These are phyloP conservation scores for Pulveroboletus sp. DNA, from an alignment of 1,284 basidiomycete genomes.

Conservation along the genomic window DNA sequence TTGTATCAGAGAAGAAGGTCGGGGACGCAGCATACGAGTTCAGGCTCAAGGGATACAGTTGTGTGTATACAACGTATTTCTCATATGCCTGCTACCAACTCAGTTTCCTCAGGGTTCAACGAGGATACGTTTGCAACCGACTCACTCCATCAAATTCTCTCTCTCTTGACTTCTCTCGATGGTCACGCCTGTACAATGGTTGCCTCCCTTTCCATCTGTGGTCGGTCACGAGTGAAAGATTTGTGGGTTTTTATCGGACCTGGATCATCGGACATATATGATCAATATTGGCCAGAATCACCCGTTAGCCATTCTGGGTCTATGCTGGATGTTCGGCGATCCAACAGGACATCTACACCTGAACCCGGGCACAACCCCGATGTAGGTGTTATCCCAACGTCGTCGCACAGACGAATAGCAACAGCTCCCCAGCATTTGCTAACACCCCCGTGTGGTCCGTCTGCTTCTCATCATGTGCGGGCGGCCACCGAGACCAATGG, in stretches of 20 bases:
- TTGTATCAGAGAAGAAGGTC: constrained; percentile 71
- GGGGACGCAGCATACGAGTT: constrained; percentile 71
- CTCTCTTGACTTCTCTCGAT: constrained; percentile 64
- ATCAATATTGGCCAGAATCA: constrained; percentile 34
- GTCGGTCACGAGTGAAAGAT: constrained; percentile 69
- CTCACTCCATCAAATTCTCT: constrained; percentile 69
- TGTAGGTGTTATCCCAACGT: constrained; percentile 24
- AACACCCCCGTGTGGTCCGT: constrained; percentile 17
- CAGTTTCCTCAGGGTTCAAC: constrained; percentile 57
- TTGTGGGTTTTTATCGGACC: constrained; percentile 74
- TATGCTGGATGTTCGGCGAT: constrained; percentile 32
- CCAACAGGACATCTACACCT: constrained; percentile 33
- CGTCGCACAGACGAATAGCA: constrained; percentile 31
- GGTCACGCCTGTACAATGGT: constrained; percentile 62
- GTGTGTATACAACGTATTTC: constrained; percentile 39
- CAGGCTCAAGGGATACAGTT: constrained; percentile 76
- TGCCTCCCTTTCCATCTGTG: constrained; percentile 63
- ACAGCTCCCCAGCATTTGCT: constrained; percentile 30
- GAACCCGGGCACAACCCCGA: constrained; percentile 26
- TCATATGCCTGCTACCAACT: constrained; percentile 16
- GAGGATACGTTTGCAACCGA: constrained; percentile 75
- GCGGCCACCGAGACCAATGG: constrained; percentile 22
- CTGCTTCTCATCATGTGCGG: constrained; percentile 19
- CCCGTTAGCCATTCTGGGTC: constrained; percentile 34
- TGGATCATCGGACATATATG: constrained; percentile 32